These are phyloP conservation scores for Penicillium robsamsonii DNA, from an alignment of 495 filamentous ascomycete genomes.

Conservation along the genomic window DNA sequence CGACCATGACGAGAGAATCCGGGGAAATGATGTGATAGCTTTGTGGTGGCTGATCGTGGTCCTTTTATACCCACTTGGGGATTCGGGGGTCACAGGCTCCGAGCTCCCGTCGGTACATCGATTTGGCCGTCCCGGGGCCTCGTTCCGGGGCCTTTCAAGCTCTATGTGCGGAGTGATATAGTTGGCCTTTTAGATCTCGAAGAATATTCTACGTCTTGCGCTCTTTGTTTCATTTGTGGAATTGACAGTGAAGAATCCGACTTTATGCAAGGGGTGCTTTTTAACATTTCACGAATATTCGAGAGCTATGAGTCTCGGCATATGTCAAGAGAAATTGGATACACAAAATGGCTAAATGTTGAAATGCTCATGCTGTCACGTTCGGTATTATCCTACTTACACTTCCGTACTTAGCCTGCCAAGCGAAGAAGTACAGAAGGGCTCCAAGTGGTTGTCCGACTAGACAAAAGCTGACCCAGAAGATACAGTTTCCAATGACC, in stretches of 20 bases:
- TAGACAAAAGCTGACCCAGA: slow-evolving; percentile 93
- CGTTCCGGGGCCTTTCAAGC: not conserved
- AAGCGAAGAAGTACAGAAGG: slow-evolving; percentile 92
- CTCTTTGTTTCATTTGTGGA: not conserved
- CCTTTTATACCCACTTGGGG: not conserved
- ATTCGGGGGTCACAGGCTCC: not conserved
- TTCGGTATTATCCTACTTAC: slow-evolving; percentile 42
- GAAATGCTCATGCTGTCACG: not conserved
- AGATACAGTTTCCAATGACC: slow-evolving; percentile 84
- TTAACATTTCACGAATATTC: not conserved
- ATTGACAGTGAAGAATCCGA: not conserved
- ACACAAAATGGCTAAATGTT: not conserved
- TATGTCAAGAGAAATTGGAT: not conserved
- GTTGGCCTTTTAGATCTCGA: not conserved
- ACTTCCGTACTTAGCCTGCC: slow-evolving; percentile 96
- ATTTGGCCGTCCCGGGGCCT: not conserved
- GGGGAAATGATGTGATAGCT: not conserved
- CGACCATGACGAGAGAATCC: slow-evolving; percentile 29
- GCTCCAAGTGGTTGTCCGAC: slow-evolving; percentile 91
- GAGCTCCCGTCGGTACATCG: slow-evolving; percentile 4
- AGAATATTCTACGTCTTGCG: not conserved
- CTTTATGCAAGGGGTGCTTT: not conserved
- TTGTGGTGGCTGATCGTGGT: not conserved
- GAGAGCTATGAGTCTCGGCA: not conserved
- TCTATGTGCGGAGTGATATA: not conserved